Evolutionary conservation across 352 stramenopile species (phyloP).

Genomic region (Blastocystis sp.): DNA sequence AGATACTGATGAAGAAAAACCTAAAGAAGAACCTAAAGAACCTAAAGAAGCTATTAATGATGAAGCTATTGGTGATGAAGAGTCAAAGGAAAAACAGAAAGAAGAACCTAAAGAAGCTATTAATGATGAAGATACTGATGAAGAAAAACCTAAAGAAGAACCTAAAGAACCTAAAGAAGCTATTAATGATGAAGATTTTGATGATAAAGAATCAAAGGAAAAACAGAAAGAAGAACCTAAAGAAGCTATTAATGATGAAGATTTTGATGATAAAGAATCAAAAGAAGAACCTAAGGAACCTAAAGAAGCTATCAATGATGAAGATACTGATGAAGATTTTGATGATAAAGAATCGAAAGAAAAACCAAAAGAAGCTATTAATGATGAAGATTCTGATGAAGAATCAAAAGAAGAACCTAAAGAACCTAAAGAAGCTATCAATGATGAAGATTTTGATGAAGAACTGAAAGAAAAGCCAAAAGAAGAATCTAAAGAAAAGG

Average conservation of each 20-base stretch:
- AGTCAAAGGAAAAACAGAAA: background rate
- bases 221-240: constrained; percentile 1
- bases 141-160: background rate
- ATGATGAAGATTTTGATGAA: background rate
- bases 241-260: background rate
- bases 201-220: background rate
- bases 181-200: background rate
- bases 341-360: background rate
- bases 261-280: background rate
- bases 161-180: background rate
- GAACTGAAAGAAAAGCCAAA: background rate
- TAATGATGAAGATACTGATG: background rate
- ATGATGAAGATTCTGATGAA: background rate
- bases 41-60: background rate
- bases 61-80: background rate
- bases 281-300: background rate
- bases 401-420: background rate
- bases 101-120: background rate
- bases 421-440: background rate
- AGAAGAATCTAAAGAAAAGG: background rate
- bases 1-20: background rate
- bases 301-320: background rate
- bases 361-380: background rate
- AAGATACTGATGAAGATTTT: too few species aligned
- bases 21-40: background rate